Conservation (phyloP, 129 eudicot species). For the Centella asiatica region DNA sequence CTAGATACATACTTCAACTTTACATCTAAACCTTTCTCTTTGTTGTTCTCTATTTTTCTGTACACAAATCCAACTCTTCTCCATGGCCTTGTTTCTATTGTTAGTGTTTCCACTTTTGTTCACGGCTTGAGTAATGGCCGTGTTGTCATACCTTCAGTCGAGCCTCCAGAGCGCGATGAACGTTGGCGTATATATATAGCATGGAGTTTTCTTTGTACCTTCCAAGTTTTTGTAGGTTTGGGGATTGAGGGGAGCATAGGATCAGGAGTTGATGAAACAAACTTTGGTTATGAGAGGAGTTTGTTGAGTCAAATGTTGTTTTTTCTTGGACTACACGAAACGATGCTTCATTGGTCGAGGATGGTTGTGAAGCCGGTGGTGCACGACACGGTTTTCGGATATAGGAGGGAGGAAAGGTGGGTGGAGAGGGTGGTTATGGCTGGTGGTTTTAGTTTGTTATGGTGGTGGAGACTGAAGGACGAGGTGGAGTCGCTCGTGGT, state of each 20-base stretch:
- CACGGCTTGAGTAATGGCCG: slow-evolving; percentile 28
- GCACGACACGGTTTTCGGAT: slow-evolving; percentile 69
- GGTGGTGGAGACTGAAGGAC: slow-evolving; percentile 92
- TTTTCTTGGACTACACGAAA: slow-evolving; percentile 71
- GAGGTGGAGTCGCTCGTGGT: slow-evolving; percentile 81
- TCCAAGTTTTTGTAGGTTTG: slow-evolving; percentile 58
- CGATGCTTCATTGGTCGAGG: slow-evolving; percentile 60
- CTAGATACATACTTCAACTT: slow-evolving; percentile 23
- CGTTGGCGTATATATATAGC: slow-evolving; percentile 41
- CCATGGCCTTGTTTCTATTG: slow-evolving; percentile 38
- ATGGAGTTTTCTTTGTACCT: slow-evolving; percentile 56
- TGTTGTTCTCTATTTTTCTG: slow-evolving; percentile 31
- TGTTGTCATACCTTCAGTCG: slow-evolving; percentile 8
- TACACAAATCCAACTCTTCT: slow-evolving; percentile 46
- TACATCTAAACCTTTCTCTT: slow-evolving; percentile 4
- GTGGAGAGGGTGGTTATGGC: slow-evolving; percentile 66
- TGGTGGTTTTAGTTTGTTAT: slow-evolving; percentile 49
- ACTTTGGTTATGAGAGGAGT: slow-evolving; percentile 42
- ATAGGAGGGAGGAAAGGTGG: slow-evolving; percentile 48
- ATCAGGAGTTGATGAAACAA: slow-evolving; percentile 51
- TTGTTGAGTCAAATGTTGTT: slow-evolving; percentile 37
- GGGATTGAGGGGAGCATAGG: slow-evolving; percentile 84
- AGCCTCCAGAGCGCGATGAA: slow-evolving; percentile 10
- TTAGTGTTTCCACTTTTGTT: slow-evolving; percentile 40
- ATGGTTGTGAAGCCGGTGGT: slow-evolving; percentile 80